Conservation (phyloP, 805 yeast species). For the Suhomyces xylopsoci region DNA sequence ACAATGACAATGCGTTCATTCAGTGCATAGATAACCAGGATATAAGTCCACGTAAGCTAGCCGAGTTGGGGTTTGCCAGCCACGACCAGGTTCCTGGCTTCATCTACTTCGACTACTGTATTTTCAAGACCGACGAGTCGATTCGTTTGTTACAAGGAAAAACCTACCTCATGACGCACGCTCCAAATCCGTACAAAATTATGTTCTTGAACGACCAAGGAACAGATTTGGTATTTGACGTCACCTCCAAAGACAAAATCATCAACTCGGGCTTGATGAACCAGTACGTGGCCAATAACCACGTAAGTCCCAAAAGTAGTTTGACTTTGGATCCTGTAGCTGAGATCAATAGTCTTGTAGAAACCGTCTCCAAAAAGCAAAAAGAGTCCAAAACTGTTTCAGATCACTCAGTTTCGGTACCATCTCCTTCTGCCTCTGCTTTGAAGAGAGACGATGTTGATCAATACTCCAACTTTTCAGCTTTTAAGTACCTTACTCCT, state of each 20-base stretch:
- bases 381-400: background rate
- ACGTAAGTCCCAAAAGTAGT: constrained; percentile 3
- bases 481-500: background rate
- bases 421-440: background rate
- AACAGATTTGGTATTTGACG: constrained; percentile 19
- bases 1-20: background rate
- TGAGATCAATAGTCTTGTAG: background rate
- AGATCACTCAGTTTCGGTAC: too few species aligned
- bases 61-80: constrained; percentile 19
- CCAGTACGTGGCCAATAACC: constrained; percentile 22
- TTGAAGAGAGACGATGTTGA: background rate
- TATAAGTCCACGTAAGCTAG: constrained; percentile 15
- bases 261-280: constrained; percentile 34
- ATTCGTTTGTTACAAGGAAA: constrained; percentile 16
- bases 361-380: background rate
- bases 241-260: constrained; percentile 18
- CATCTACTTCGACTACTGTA: constrained; percentile 21
- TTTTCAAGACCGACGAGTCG: constrained; percentile 19
- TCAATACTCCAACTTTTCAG: background rate
- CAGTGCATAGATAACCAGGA: constrained; percentile 19
- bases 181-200: constrained; percentile 20
- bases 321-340: constrained; percentile 21
- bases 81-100: constrained; percentile 27
- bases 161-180: constrained; percentile 14
- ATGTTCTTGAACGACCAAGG: constrained; percentile 19